Base-by-base conservation (phyloP, 305 asterid species). In the Fraxinus sp. region DNA sequence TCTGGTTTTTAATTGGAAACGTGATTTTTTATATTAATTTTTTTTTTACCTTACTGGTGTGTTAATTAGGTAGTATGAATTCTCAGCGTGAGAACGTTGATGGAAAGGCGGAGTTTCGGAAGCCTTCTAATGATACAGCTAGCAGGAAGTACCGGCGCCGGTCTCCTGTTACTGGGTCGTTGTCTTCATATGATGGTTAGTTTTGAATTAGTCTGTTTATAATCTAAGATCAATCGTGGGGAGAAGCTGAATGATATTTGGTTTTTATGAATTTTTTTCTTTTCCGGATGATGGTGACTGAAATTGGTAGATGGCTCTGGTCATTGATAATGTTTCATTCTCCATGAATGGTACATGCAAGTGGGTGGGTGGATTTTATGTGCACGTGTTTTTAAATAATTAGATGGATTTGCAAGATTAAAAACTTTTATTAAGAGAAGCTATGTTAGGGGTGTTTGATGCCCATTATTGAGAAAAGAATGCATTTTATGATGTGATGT, bases 121-220 rank as follows among this genome's bases (percentile, higher is more conserved):
- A 92, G 95, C 98, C 92, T 14, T 75, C 86, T 7, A 91, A 83
- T 82, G 99, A 94, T 83, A 89, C 95, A 3, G 89, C 85, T 83
- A 86, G 83, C 79, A 85, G 98, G 90, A 93, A 91, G 88, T 96
- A 96, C 89, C 86, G 98, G 88, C 98, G 97, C 66, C 92, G 97
- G 73, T 93, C 98, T 88, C 93, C 98, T 18, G 80, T 74, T n/a
- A 91, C 86, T 33, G 91, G 92, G 59, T 91, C 97, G 76, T 87
- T 97, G 18, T 89, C 96, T 33, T 87, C 96, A 2, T 82, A 92
- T 18, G 97, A 89, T 72, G 97, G 98, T 96, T 79, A 83, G 90
- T 89, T 64, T 64, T 64, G 73, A 64, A 64, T 64, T 24, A 3
- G 7, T 26, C 35, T 24, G 35, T 9, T 24, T 64, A 64, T 64